Percentiles rank a stretch among this genome's conserved stretches.
These are phyloP conservation scores for Kurtzmaniella natalensis DNA, from an alignment of 1,139 yeast species.

Conservation along the genomic window DNA sequence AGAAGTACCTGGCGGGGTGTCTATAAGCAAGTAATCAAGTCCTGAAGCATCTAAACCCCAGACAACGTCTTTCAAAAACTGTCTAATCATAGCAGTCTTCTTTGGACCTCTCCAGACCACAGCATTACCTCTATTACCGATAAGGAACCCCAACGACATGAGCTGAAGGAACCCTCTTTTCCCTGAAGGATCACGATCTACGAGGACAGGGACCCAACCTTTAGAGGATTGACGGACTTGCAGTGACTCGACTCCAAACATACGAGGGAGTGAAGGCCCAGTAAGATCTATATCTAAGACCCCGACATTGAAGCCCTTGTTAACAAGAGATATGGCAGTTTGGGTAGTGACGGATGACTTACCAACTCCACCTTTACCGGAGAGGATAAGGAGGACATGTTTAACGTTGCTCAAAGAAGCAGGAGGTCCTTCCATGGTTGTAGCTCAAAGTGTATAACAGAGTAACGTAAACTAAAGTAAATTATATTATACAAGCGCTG, in stretches of 20 bases:
- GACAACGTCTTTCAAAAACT: conserved; percentile 81
- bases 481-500: too few relatives aligned
- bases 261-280: conserved; percentile 94
- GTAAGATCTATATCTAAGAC: conserved; percentile 93
- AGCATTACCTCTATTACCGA: conserved; percentile 79
- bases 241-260: conserved; percentile 83
- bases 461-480: neutral
- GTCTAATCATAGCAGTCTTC: conserved; percentile 96
- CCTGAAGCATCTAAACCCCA: conserved; percentile 63
- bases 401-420: conserved; percentile 57
- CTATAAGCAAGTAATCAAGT: conserved; percentile 80
- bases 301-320: conserved; percentile 76
- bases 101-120: conserved; percentile 99
- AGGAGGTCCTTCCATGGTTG: conserved; percentile 46
- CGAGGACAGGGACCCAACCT: conserved; percentile 89
- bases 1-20: conserved; percentile 98
- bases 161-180: conserved; percentile 43
- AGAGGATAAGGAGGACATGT: conserved; percentile 52
- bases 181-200: conserved; percentile 26
- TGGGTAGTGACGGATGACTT: conserved; percentile 95
- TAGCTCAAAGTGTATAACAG: conserved; percentile 10
- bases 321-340: conserved; percentile 71
- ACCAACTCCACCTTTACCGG: conserved; percentile 69
- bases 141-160: conserved; percentile 88
- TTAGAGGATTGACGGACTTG: conserved; percentile 78